Percentiles rank a stretch among this genome's conserved stretches.
Evolutionary conservation across 371 early-diverging fungal species (phyloP).

Genomic region (Mortierella polycephala): DNA sequence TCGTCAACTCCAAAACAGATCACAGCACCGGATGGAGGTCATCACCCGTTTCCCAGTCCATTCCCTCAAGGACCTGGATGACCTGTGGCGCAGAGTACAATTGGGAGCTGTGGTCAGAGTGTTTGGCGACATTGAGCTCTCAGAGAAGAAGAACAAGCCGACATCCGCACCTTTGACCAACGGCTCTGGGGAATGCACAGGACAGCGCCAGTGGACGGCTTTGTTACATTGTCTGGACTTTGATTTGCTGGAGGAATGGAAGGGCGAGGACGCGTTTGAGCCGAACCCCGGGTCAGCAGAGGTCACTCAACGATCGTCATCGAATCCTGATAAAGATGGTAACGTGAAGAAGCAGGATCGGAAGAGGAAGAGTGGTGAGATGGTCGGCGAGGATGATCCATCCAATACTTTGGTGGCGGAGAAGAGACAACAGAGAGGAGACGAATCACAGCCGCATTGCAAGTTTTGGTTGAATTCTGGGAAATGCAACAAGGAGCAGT

Average conservation of each 20-base stretch:
- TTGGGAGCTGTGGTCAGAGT: conserved; percentile 36
- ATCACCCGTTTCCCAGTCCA: conserved; percentile 37
- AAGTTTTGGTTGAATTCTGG: conserved; percentile 70
- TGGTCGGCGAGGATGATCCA: not conserved
- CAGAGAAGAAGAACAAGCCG: conserved; percentile 11
- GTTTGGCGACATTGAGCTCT: conserved; percentile 45
- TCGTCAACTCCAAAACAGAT: not conserved
- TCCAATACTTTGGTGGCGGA: conserved; percentile 9
- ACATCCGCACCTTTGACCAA: not conserved
- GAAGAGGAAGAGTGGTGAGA: conserved; percentile 27
- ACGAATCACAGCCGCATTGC: conserved; percentile 53
- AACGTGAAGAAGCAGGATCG: conserved; percentile 22
- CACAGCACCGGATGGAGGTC: conserved; percentile 28
- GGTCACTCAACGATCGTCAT: conserved; percentile 26
- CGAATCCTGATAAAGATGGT: conserved; percentile 14
- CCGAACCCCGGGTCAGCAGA: conserved; percentile 36
- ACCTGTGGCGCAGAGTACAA: conserved; percentile 44
- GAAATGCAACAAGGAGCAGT: conserved; percentile 56
- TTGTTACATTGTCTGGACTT: conserved; percentile 42
- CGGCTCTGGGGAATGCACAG: not conserved
- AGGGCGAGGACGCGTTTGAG: conserved; percentile 37
- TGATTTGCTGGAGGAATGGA: conserved; percentile 39
- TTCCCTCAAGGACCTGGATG: conserved; percentile 32
- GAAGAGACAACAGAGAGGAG: conserved; percentile 28
- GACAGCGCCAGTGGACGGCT: conserved; percentile 15